These are phyloP conservation scores for Neofusicoccum cordaticola DNA, from an alignment of 2,329 filamentous ascomycete species.

Conservation along the genomic window DNA sequence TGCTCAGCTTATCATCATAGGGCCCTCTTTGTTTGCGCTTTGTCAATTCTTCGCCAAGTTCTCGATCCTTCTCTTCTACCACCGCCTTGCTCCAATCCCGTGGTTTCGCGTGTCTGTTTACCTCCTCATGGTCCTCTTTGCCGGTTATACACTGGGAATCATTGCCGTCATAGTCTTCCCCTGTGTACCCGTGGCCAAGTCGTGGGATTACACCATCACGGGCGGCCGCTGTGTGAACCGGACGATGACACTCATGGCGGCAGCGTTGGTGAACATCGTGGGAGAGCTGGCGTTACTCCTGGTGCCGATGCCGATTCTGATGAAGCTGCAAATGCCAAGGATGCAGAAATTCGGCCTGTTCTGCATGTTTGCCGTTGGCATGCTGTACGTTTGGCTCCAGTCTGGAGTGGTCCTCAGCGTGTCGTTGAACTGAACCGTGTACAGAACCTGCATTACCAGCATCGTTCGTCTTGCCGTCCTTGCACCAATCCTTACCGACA, in stretches of 20 bases:
- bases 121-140: slow-evolving; percentile 20
- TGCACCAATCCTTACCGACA: background rate
- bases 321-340: slow-evolving; percentile 25
- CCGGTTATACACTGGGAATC: slow-evolving; percentile 21
- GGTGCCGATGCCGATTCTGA: slow-evolving; percentile 25
- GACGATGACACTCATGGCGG: slow-evolving; percentile 24
- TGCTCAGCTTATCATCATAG: slow-evolving; percentile 17
- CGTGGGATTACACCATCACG: slow-evolving; percentile 22
- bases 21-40: slow-evolving; percentile 19
- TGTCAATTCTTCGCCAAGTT: slow-evolving; percentile 21
- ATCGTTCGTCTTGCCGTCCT: slow-evolving; percentile 27
- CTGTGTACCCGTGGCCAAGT: slow-evolving; percentile 24
- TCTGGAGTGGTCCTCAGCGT: background rate
- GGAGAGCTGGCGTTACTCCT: slow-evolving; percentile 25
- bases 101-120: slow-evolving; percentile 18
- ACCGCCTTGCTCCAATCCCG: slow-evolving; percentile 18
- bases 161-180: slow-evolving; percentile 25
- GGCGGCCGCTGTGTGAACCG: slow-evolving; percentile 22
- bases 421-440: background rate
- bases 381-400: background rate
- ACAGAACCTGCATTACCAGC: slow-evolving; percentile 31
- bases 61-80: slow-evolving; percentile 24
- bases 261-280: slow-evolving; percentile 26
- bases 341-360: slow-evolving; percentile 25
- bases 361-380: slow-evolving; percentile 24